Evolutionary conservation across 2,329 filamentous ascomycete species (phyloP).

Genomic region (Aspergillus ustus): DNA sequence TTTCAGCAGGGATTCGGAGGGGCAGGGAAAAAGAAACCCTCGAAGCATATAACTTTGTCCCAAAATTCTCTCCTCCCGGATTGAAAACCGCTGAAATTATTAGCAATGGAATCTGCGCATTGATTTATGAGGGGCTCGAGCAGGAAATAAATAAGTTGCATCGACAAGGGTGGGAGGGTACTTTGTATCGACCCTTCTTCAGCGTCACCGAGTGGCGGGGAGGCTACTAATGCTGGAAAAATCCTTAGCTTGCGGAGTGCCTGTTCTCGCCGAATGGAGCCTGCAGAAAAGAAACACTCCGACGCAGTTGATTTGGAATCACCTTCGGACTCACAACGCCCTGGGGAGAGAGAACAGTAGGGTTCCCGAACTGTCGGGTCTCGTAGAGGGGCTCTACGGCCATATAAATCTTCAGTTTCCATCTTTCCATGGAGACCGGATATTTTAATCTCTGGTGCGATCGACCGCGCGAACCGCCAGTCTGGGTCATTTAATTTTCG

Average conservation of each 20-base stretch:
- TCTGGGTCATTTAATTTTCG: slow-evolving; percentile 10
- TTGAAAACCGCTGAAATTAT: not conserved
- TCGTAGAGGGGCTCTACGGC: not conserved
- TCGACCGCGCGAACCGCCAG: slow-evolving; percentile 22
- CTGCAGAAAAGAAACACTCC: slow-evolving; percentile 23
- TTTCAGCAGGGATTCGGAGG: slow-evolving; percentile 5
- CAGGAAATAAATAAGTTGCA: not conserved
- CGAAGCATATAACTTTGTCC: not conserved
- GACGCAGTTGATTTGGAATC: slow-evolving; percentile 12
- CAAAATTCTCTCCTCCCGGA: not conserved
- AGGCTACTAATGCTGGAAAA: slow-evolving; percentile 7
- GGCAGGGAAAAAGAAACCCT: not conserved
- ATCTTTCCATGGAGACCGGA: not conserved
- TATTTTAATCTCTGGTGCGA: slow-evolving; percentile 1
- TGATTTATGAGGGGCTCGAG: not conserved
- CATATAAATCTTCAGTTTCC: not conserved
- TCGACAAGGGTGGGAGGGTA: not conserved
- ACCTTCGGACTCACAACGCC: not conserved
- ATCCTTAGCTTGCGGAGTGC: not conserved
- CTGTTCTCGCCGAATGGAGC: slow-evolving; percentile 11
- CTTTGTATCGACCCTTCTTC: not conserved
- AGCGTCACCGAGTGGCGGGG: not conserved
- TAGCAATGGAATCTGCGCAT: not conserved
- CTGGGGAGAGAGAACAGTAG: not conserved
- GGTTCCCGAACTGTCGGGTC: not conserved